Base-by-base conservation (phyloP, 1,284 basidiomycete genomes). In the Pyrrhoderma lamaoense region DNA sequence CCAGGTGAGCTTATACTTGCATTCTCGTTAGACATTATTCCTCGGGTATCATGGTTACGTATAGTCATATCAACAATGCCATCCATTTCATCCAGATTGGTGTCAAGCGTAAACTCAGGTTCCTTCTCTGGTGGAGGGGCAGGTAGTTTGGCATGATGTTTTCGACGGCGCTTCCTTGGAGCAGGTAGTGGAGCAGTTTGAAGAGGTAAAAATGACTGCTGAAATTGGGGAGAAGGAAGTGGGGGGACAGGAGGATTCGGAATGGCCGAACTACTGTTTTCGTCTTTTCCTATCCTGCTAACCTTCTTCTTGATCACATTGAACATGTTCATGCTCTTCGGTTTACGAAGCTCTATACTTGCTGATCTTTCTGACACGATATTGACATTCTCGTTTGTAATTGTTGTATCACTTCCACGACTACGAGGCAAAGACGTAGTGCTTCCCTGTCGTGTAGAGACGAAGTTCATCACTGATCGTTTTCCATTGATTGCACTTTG, bases 71-170 rank as follows among this genome's bases (percentile, higher is more conserved):
- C 75, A 57, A 95, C 73, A 63, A 95, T 90, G 25, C 88, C 92
- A 45, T 89, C 86, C 76, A 96, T 90, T 53, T 82, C 73, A 27
- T 85, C 77, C 39, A 94, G 70, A 58, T 94, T 81, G 45, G 82
- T 85, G 66, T 94, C 89, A 36, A 93, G 75, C 18, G 70, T 72
- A 58, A 79, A 71, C 25, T 58, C 57, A 3, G 52, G 51, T 21
- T 62, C 58, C 31, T 61, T 58, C 21, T 56, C 37, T 2, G 65
- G 57, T 3, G 57, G 60, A 0, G 56, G 57, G 2, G 53, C 57
- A 13, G 65, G 63, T 16, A 22, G 8, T 22, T 18, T 18, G 5
- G 38, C 38, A 14, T 40, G 38, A n/a, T 16, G 38, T 8, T 62
- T 59, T 2, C 60, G 65, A 18, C 59, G 63, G 36, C 52, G 62